Percentiles rank a stretch among this genome's conserved stretches.
These are phyloP conservation scores for Sporothrix inflata DNA, from an alignment of 2,329 filamentous ascomycete genomes.

Conservation along the genomic window DNA sequence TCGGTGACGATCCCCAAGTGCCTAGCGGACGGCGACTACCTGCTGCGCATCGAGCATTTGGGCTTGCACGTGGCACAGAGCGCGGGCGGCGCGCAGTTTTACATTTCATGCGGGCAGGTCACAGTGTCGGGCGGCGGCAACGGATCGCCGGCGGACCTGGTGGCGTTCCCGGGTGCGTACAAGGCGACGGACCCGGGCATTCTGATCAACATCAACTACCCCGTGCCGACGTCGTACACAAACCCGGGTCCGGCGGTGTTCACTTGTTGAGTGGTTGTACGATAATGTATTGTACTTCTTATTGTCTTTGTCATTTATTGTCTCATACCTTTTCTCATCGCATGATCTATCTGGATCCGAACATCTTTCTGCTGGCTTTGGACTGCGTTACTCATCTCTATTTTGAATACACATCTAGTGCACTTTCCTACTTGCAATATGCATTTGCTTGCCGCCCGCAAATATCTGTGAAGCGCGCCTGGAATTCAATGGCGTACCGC, in stretches of 20 bases:
- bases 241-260: slow-evolving; percentile 34
- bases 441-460: background rate
- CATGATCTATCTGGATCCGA: background rate
- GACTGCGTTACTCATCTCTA: too few relatives aligned
- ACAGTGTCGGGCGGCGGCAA: slow-evolving; percentile 38
- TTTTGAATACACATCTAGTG: background rate
- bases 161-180: slow-evolving; percentile 37
- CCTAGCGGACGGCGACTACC: slow-evolving; percentile 40
- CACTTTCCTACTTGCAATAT: background rate
- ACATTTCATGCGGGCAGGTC: slow-evolving; percentile 39
- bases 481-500: slow-evolving; percentile 30
- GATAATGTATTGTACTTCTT: background rate
- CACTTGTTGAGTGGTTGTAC: slow-evolving; percentile 19
- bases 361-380: too few relatives aligned
- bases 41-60: slow-evolving; percentile 41
- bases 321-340: background rate
- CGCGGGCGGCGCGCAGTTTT: slow-evolving; percentile 39
- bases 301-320: too few relatives aligned
- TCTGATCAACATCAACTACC: slow-evolving; percentile 38
- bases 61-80: slow-evolving; percentile 38
- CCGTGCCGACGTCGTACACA: slow-evolving; percentile 35
- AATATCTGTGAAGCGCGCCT: slow-evolving; percentile 1
- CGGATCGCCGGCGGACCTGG: slow-evolving; percentile 29
- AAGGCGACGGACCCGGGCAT: slow-evolving; percentile 35
- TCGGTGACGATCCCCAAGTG: slow-evolving; percentile 39